A percentile compares a stretch with the other conserved stretches of the same genome.
Evolutionary conservation across 1,139 yeast genomes (phyloP).

Genomic region (Yueomyces sp.): DNA sequence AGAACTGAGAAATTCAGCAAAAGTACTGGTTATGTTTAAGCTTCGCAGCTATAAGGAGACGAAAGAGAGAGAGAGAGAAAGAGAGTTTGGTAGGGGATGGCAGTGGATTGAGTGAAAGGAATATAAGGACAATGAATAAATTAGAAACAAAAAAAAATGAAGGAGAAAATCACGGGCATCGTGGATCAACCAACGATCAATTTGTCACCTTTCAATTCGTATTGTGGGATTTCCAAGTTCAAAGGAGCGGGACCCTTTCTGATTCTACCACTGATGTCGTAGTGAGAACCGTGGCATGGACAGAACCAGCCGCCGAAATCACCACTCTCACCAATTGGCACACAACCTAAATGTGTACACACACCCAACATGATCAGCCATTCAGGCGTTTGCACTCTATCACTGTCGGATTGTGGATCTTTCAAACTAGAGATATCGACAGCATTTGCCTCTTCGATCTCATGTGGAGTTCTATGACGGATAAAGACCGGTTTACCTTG

Average conservation of each 20-base stretch:
- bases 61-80: no score
- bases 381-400: constrained; percentile 93
- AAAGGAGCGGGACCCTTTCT: constrained; percentile 99
- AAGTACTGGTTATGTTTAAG: no score
- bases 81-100: no score
- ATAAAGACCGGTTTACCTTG: constrained; percentile 99
- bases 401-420: constrained; percentile 89
- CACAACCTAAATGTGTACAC: constrained; percentile 99
- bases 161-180: background rate
- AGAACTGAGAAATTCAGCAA: no score
- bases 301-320: constrained; percentile 99
- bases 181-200: constrained; percentile 58
- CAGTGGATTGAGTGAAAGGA: no score
- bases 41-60: no score
- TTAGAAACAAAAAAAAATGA: no score
- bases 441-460: constrained; percentile 86
- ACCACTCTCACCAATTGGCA: constrained; percentile 99
- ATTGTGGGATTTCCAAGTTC: constrained; percentile 92
- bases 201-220: constrained; percentile 71
- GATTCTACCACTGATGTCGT: constrained; percentile 99
- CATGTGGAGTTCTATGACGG: constrained; percentile 93
- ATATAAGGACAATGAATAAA: no score
- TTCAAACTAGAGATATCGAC: constrained; percentile 68
- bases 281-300: constrained; percentile 99
- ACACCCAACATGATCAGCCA: constrained; percentile 99